phyloP scores from a whole-genome alignment of 1,139 yeast species.

The Wickerhamomyces sp. region DNA sequence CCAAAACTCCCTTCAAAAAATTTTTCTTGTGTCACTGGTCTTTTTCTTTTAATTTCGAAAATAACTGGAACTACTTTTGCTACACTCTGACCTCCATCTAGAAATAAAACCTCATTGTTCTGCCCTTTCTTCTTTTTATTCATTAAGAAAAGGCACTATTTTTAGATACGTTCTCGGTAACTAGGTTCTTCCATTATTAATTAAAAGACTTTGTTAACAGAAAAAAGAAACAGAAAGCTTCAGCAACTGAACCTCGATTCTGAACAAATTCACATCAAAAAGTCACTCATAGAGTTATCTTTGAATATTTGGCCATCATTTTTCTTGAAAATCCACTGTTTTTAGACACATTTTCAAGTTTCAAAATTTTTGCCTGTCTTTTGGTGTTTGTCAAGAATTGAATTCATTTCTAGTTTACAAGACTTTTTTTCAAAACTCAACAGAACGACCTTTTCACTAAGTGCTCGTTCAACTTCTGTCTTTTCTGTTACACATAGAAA shows the following conservation, averaged over 20 bases:
- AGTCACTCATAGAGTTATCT: no score
- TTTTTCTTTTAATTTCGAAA: no score
- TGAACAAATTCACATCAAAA: no score
- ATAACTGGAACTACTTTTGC: no score
- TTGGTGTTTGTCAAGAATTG: not conserved
- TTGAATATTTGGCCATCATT: no score
- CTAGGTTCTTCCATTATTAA: not conserved
- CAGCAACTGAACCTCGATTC: no score
- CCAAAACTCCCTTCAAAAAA: no score
- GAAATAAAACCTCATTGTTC: no score
- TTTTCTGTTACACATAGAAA: not conserved
- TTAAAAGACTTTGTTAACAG: not conserved
- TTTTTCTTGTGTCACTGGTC: no score
- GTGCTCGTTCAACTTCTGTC: constrained; percentile 11
- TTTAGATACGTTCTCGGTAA: no score
- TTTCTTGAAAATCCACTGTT: constrained; percentile 4
- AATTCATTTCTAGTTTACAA: not conserved
- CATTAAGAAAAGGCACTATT: not conserved
- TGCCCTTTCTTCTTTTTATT: no score
- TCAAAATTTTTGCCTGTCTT: not conserved
- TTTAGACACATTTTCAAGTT: constrained; percentile 2
- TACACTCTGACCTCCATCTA: no score
- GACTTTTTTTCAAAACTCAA: not conserved
- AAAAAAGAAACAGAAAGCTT: not conserved
- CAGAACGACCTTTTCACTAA: constrained; percentile 19